Base-by-base conservation (phyloP, 148 eudicot genomes). In the Amaranthus palmeri region DNA sequence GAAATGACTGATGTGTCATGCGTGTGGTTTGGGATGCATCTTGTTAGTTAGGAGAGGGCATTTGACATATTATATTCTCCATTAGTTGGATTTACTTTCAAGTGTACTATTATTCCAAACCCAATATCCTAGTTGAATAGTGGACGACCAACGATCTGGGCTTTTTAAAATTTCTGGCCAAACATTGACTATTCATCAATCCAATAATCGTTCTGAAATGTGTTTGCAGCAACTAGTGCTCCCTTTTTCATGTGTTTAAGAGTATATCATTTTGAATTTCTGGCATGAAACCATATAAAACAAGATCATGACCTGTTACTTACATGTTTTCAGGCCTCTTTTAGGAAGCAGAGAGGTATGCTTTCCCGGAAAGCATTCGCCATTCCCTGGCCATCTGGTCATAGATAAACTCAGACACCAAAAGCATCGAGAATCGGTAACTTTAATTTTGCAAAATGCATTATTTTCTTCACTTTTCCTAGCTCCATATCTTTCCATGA, bases 381-480 rank as follows among this genome's bases (percentile, higher is more conserved):
- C 74, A 50, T 92, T 78, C 61, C 57, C 75, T 78, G 97, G 97
- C 63, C 96, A 92, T 77, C 81, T 88, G 49, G 54, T 54, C 45
- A 41, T 92, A 44, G 89, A 81, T 40, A 84, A 74, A 74, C 17
- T 54, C 25, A 88, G 70, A 74, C 66, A 74, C 52, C 84, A 71
- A 72, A 75, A 53, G 76, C 87, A 79, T 61, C 80, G 83, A 67
- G 88, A 82, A 54, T 58, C 68, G 84, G 92, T 87, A 74, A 43
- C 51, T 40, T 14, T 8, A 3, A 10, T 4, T 49, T 47, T 49
- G 9, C 14, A 11, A 14, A 6, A 18, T 43, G 11, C 11, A 3
- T 15, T 15, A 44, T 68, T 69, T 73, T 72, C 74, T 43, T 25
- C 46, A 8, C 52, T 11, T 54, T 5, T 52, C 1, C 17, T 61